A percentile compares a stretch with the other conserved stretches of the same genome.
Conservation (phyloP, 352 stramenopile genomes). For the Pythium monospermum region DNA sequence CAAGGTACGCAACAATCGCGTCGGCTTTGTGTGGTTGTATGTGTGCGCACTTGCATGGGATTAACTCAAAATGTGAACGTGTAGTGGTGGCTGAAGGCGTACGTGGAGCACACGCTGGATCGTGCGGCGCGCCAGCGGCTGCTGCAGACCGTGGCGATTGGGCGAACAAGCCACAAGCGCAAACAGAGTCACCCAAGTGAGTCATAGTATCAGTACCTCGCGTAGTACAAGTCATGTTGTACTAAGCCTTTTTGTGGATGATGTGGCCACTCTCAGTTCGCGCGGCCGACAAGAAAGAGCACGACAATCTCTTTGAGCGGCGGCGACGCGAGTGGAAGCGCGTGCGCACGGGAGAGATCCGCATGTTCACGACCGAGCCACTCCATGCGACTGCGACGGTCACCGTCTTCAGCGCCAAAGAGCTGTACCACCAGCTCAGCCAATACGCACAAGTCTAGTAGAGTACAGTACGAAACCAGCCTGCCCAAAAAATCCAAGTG, state of each 20-base stretch:
- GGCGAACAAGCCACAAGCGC: constrained; percentile 43
- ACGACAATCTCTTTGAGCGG: constrained; percentile 71
- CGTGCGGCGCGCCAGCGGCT: constrained; percentile 48
- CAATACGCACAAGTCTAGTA: constrained; percentile 60
- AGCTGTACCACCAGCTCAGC: constrained; percentile 76
- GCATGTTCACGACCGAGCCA: constrained; percentile 70
- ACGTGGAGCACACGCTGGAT: constrained; percentile 69
- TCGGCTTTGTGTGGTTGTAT: not conserved
- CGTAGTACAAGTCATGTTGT: too few species aligned
- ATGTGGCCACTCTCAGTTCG: too few species aligned
- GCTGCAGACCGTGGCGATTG: constrained; percentile 25
- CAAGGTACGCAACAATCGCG: constrained; percentile 28
- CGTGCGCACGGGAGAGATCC: constrained; percentile 54
- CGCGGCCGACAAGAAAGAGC: constrained; percentile 64
- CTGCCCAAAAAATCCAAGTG: too few species aligned
- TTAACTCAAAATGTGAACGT: not conserved
- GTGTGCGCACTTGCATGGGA: not conserved
- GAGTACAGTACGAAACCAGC: too few species aligned
- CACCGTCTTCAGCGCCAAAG: constrained; percentile 65
- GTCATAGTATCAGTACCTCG: too few species aligned
- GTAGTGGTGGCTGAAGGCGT: constrained; percentile 72
- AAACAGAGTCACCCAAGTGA: constrained; percentile 66
- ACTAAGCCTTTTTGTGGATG: not conserved
- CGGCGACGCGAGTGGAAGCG: constrained; percentile 73
- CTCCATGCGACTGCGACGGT: constrained; percentile 63